phyloP scores from a whole-genome alignment of 441 rosid species.

The Brassica balearica region DNA sequence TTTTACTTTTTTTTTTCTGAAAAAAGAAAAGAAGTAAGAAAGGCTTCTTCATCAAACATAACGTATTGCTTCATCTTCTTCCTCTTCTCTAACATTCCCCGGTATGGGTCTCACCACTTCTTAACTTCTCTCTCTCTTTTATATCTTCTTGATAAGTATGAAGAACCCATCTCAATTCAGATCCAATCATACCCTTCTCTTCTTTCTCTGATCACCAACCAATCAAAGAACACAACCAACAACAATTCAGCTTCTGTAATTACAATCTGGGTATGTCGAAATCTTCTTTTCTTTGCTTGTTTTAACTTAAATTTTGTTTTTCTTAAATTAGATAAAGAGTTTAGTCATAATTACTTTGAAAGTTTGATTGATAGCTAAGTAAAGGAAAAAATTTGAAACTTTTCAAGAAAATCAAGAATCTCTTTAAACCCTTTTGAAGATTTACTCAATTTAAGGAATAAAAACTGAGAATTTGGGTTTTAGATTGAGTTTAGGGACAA shows the following conservation, averaged over 20 bases:
- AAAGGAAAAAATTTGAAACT: conserved; percentile 19
- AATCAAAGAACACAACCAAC: background rate
- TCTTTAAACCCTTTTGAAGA: conserved; percentile 31
- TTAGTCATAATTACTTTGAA: conserved; percentile 29
- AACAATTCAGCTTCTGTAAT: conserved; percentile 26
- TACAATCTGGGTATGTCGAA: conserved; percentile 14
- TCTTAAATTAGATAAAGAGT: background rate
- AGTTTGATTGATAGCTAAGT: conserved; percentile 42
- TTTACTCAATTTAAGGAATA: background rate
- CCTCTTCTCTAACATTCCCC: conserved; percentile 31
- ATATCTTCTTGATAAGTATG: conserved; percentile 35
- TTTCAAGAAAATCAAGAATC: conserved; percentile 26
- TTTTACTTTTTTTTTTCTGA: background rate
- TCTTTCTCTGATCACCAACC: conserved; percentile 29
- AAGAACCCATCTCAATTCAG: conserved; percentile 40
- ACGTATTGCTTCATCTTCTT: conserved; percentile 40
- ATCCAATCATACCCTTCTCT: conserved; percentile 42
- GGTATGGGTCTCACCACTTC: conserved; percentile 45
- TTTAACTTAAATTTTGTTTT: background rate
- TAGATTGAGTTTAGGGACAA: conserved; percentile 16
- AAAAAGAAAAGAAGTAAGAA: conserved; percentile 32
- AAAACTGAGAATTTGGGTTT: background rate
- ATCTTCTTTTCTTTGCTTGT: background rate
- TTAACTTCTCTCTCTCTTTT: conserved; percentile 15
- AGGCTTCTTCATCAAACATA: conserved; percentile 37